Conservation (phyloP, 148 eudicot genomes). For the Rhododendron mucronatum region DNA sequence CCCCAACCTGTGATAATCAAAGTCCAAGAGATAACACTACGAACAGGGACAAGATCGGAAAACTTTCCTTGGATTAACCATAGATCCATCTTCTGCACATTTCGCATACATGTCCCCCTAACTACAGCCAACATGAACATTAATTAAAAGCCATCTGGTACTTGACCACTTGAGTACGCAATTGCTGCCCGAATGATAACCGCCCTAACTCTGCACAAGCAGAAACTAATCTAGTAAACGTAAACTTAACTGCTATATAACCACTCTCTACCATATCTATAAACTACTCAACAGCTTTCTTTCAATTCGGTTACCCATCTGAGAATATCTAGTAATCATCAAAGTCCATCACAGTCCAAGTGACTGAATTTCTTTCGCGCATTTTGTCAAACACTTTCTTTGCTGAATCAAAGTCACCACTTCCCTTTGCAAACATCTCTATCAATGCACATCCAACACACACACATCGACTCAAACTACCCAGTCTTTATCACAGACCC, state of each 20-base stretch:
- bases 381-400: slow-evolving; percentile 56
- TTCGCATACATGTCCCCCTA: slow-evolving; percentile 64
- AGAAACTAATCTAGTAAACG: slow-evolving; percentile 14
- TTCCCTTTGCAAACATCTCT: slow-evolving; percentile 51
- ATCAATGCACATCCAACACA: slow-evolving; percentile 64
- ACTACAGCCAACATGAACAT: slow-evolving; percentile 53
- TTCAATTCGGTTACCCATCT: slow-evolving; percentile 28
- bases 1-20: slow-evolving; percentile 51
- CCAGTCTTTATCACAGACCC: slow-evolving; percentile 52
- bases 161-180: slow-evolving; percentile 43
- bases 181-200: slow-evolving; percentile 39
- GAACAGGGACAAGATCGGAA: slow-evolving; percentile 14
- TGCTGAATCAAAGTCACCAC: slow-evolving; percentile 40
- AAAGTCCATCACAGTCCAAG: slow-evolving; percentile 30
- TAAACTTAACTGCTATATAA: background rate
- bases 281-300: slow-evolving; percentile 41
- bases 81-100: slow-evolving; percentile 29
- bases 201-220: slow-evolving; percentile 43
- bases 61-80: background rate
- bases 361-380: slow-evolving; percentile 46
- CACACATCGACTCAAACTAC: slow-evolving; percentile 36
- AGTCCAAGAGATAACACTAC: slow-evolving; percentile 65
- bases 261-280: slow-evolving; percentile 42
- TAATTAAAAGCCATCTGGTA: slow-evolving; percentile 30
- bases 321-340: slow-evolving; percentile 55